Evolutionary conservation across 2,329 filamentous ascomycete genomes (phyloP), one percentile per base, ranked within the genome.

Genomic region (Cryphonectria radicalis): DNA sequence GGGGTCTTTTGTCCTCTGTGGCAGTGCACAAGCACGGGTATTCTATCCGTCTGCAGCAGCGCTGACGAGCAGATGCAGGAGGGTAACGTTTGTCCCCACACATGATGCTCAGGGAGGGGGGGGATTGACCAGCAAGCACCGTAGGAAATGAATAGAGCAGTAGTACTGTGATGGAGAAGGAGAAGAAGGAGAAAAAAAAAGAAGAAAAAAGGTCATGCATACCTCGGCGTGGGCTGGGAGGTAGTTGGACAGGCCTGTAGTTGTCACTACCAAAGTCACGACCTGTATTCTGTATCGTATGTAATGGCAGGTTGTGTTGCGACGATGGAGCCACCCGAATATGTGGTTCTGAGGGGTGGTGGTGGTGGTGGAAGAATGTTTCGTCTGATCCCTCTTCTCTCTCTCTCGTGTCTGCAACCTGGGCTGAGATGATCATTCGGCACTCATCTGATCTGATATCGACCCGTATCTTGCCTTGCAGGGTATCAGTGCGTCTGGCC

Each of bases 61-160:
- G 59, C 59, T 62, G 59, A 62, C 59, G 22, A 35, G 59, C 59
- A 62, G 35, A 62, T 62, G 59, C 59, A 62, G 32, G n/a, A 62
- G 59, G 1, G 19, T 50, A 50, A 50, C 4, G 46, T 11, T 50
- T 7, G 46, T 50, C 46, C 22, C 46, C 46, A 50, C 46, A 50
- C 46, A 50, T 50, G 46, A 50, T 50, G 46, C 22, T 8, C 7
- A 50, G 22, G 46, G 46, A 50, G 46, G 46, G 22, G 22, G 10
- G n/a, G 1, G 7, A 43, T 22, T 37, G 59, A 10, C 59, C 28
- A 62, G 59, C 22, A n/a, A 37, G 32, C 8, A 37, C 19, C n/a
- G 25, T 59, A 28, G 53, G 59, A 62, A 19, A 8, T 32, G 14
- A 37, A 32, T 6, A 28, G 28, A 3, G 8, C 4, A 55, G 50